Base-by-base conservation (phyloP, 768 basidiomycete species). In the Hemileccinum impolitum region DNA sequence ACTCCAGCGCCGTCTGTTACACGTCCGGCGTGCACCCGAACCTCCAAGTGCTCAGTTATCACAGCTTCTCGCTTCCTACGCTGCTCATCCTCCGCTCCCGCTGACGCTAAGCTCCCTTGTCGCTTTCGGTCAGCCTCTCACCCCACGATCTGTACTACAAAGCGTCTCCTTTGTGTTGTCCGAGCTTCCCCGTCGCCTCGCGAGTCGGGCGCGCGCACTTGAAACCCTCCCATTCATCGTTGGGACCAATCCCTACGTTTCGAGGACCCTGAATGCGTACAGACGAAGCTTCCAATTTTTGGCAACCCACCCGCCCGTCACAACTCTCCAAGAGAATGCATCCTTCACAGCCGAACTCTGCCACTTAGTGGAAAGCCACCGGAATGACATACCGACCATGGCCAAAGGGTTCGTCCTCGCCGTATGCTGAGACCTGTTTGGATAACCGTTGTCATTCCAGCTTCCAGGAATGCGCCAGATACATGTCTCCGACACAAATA, bases 311-410 rank as follows among this genome's bases (percentile, higher is more conserved):
- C 80, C 84, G 7, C 70, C 74, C 1, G 80, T 92, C 46, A 78
- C 70, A 26, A 84, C 75, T 17, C 71, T 90, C 21, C 76, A 81
- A 46, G 84, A 90, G 52, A 94, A 94, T 54, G 72, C 73, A 5
- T 63, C 66, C 14, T 92, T 94, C 56, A 79, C 84, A 1, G 74
- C 78, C 43, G 75, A 81, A 52, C 73, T 94, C n/a, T 79, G 81
- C 37, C 73, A 75, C 31, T 69, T 94, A 17, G 90, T 94, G 4
- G 79, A 80, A 51, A 75, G 77, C 45, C 92, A 94, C 62, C 78
- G 86, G 1, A 86, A 94, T 67, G 93, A 94, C 64, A 90, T 94
- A 43, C 91, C 91, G 1, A 87, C 85, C 13, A 80, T 94, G 79
- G 91, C 92, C 3, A 92, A 91, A 70, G 92, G 92, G 90, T 85